These are phyloP conservation scores for Cercospora sojina DNA, from an alignment of 2,329 filamentous ascomycete genomes.

Conservation along the genomic window DNA sequence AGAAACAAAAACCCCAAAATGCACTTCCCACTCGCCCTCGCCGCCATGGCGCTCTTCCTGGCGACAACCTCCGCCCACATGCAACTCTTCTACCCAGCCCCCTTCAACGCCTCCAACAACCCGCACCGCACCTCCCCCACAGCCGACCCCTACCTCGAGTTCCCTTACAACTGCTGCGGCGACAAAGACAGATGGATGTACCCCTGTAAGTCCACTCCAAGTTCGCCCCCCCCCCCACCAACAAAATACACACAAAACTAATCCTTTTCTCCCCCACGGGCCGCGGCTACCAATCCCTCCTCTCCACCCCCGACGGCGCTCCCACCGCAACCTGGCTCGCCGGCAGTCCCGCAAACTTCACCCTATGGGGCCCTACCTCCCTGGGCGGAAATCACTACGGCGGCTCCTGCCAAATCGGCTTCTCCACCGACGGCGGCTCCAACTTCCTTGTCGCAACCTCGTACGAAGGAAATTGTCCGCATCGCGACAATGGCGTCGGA, in stretches of 20 bases:
- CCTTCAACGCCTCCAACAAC: conserved; percentile 48
- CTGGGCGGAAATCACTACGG: conserved; percentile 46
- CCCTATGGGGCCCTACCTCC: conserved; percentile 30
- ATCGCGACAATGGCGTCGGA: conserved; percentile 40
- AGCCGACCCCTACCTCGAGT: conserved; percentile 43
- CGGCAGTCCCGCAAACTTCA: conserved; percentile 46
- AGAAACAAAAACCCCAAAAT: conserved; percentile 12
- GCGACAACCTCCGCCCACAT: conserved; percentile 9
- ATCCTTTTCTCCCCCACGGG: no score
- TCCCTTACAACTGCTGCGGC: conserved; percentile 50
- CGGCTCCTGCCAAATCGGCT: conserved; percentile 49
- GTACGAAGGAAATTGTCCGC: conserved; percentile 51
- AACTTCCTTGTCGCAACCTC: conserved; percentile 48
- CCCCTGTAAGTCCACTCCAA: conserved; percentile 40
- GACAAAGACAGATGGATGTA: conserved; percentile 33
- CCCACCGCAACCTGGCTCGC: conserved; percentile 46
- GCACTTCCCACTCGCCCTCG: conserved; percentile 11
- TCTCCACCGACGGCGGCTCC: conserved; percentile 44
- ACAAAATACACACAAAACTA: no score
- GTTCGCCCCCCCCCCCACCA: no score
- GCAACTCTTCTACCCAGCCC: conserved; percentile 45
- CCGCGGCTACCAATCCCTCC: conserved; percentile 47
- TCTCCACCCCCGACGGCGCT: conserved; percentile 45
- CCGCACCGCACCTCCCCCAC: conserved; percentile 40
- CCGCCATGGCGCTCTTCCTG: conserved; percentile 11